Percentiles rank a stretch among this genome's conserved stretches.
Conservation (phyloP, 1,139 yeast genomes). For the Suhomyces bokatorum region DNA sequence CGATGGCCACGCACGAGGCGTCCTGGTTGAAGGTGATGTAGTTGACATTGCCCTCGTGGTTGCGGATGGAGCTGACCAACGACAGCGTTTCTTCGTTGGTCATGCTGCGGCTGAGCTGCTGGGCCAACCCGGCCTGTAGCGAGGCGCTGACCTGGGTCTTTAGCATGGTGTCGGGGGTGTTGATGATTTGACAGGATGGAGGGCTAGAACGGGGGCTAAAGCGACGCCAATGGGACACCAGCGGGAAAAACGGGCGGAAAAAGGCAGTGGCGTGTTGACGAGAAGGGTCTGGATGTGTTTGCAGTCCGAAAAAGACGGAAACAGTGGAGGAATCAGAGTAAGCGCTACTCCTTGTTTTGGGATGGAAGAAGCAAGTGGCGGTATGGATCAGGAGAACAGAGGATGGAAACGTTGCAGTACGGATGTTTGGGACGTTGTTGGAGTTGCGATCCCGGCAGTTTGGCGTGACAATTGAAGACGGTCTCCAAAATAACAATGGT, state of each 20-base stretch:
- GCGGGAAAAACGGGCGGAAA: too few species aligned
- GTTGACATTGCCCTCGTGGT: slow-evolving; percentile 38
- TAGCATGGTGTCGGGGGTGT: slow-evolving; percentile 11
- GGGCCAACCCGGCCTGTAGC: slow-evolving; percentile 14
- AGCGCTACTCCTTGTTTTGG: too few species aligned
- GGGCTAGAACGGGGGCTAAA: too few species aligned
- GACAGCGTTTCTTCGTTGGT: slow-evolving; percentile 12
- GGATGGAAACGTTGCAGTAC: too few species aligned
- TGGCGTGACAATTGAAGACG: background rate
- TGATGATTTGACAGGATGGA: too few species aligned
- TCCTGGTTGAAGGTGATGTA: slow-evolving; percentile 87
- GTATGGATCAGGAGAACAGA: too few species aligned
- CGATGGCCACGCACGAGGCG: slow-evolving; percentile 82
- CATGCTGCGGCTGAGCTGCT: slow-evolving; percentile 13
- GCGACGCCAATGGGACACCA: too few species aligned
- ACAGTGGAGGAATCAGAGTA: too few species aligned
- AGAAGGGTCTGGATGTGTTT: too few species aligned
- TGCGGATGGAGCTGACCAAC: slow-evolving; percentile 8
- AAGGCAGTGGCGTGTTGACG: too few species aligned
- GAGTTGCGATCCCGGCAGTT: background rate
- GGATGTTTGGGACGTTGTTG: background rate
- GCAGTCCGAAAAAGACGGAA: too few species aligned
- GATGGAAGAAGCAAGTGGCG: too few species aligned
- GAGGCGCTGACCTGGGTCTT: slow-evolving; percentile 17
- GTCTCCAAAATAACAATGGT: background rate